These are phyloP conservation scores for Helicocarpus griseus DNA, from an alignment of 2,329 filamentous ascomycete genomes.

Conservation along the genomic window DNA sequence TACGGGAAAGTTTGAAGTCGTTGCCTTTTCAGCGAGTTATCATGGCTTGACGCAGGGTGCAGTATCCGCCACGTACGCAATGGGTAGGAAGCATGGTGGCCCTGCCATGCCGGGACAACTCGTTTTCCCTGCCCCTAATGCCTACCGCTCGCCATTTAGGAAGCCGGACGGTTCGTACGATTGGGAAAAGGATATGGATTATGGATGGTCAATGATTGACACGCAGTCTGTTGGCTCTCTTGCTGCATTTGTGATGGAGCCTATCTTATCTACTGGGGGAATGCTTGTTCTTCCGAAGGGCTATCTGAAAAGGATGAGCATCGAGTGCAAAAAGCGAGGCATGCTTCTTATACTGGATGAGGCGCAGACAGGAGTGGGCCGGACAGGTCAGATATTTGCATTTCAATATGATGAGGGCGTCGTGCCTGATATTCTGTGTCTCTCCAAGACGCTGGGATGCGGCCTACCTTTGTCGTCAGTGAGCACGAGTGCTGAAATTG, in stretches of 20 bases:
- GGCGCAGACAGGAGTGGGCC: conserved; percentile 50
- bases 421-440: conserved; percentile 49
- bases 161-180: conserved; percentile 52
- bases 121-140: conserved; percentile 50
- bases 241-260: conserved; percentile 54
- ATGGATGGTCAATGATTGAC: conserved; percentile 53
- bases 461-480: conserved; percentile 52
- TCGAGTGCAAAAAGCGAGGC: conserved; percentile 44
- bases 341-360: conserved; percentile 53
- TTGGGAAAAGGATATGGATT: conserved; percentile 56
- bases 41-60: conserved; percentile 52
- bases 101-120: conserved; percentile 47
- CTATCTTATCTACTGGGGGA: conserved; percentile 49
- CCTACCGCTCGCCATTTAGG: conserved; percentile 53
- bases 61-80: conserved; percentile 44
- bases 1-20: conserved; percentile 57
- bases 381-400: conserved; percentile 50
- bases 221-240: conserved; percentile 50
- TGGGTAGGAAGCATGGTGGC: conserved; percentile 40
- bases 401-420: conserved; percentile 40
- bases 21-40: conserved; percentile 50
- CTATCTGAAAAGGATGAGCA: conserved; percentile 48
- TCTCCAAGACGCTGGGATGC: conserved; percentile 54
- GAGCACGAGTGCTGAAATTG: conserved; percentile 46
- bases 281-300: conserved; percentile 51